A percentile compares a stretch with the other conserved stretches of the same genome.
phyloP scores from a whole-genome alignment of 768 basidiomycete species.

The Phylloporus sp. region DNA sequence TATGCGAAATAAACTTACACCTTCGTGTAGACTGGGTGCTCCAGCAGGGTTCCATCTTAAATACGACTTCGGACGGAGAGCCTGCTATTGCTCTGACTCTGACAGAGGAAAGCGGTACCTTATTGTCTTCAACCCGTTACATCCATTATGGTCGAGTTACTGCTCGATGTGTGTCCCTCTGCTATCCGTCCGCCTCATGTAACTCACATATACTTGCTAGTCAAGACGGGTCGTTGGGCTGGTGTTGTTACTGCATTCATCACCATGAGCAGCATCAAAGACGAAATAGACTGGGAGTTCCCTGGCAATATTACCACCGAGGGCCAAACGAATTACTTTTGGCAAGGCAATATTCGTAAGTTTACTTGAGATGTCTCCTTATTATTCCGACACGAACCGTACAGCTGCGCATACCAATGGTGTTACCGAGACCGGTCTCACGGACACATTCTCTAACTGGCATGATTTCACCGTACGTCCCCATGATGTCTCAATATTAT shows the following conservation, averaged over 20 bases:
- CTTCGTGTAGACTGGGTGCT: conserved; percentile 60
- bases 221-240: conserved; percentile 75
- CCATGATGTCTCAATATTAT: background rate
- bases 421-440: conserved; percentile 40
- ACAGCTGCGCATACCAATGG: conserved; percentile 50
- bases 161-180: conserved; percentile 42
- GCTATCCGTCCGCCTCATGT: background rate
- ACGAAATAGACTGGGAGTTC: conserved; percentile 88
- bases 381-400: background rate
- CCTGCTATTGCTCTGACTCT: conserved; percentile 68
- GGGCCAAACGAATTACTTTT: conserved; percentile 80
- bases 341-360: conserved; percentile 69
- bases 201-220: conserved; percentile 35
- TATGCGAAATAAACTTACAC: background rate
- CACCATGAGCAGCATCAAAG: conserved; percentile 79
- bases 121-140: conserved; percentile 76
- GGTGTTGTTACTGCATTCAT: conserved; percentile 85
- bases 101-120: conserved; percentile 69
- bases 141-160: conserved; percentile 79
- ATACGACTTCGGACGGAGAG: conserved; percentile 51
- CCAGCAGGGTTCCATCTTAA: conserved; percentile 62
- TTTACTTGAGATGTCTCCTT: conserved; percentile 1
- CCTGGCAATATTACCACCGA: conserved; percentile 58
- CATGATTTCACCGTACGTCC: conserved; percentile 69
- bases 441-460: conserved; percentile 66